phyloP scores from a whole-genome alignment of 768 basidiomycete species.

The Pleurotus citrinopileatus region DNA sequence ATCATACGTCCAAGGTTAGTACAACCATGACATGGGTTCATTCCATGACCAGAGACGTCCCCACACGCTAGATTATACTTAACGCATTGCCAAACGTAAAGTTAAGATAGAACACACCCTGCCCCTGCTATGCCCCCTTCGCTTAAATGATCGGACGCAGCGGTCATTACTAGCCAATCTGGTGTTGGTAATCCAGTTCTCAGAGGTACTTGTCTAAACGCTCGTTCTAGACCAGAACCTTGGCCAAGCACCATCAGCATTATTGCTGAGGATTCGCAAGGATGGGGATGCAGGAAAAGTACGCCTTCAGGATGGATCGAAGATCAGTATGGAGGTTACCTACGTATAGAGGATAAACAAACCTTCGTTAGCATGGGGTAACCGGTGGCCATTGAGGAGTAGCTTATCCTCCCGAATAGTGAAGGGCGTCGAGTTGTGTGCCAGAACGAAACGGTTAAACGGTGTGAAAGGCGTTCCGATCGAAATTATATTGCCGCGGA shows the following conservation, averaged over 20 bases:
- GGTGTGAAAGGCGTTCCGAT: slow-evolving; percentile 42
- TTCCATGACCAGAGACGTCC: slow-evolving; percentile 41
- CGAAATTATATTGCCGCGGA: slow-evolving; percentile 55
- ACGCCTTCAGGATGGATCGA: slow-evolving; percentile 41
- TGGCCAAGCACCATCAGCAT: slow-evolving; percentile 63
- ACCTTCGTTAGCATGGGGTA: slow-evolving; percentile 31
- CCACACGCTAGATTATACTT: slow-evolving; percentile 31
- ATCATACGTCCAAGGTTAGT: slow-evolving; percentile 17
- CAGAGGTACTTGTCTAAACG: slow-evolving; percentile 73
- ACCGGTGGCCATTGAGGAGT: slow-evolving; percentile 21
- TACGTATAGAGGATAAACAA: background rate
- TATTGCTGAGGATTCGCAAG: slow-evolving; percentile 25
- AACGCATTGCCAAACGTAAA: too few relatives aligned
- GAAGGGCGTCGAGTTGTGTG: slow-evolving; percentile 29
- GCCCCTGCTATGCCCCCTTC: slow-evolving; percentile 75
- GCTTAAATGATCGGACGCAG: slow-evolving; percentile 51
- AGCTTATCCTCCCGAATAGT: slow-evolving; percentile 22
- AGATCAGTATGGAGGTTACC: too few relatives aligned
- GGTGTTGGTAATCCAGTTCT: slow-evolving; percentile 77
- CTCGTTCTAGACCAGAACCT: slow-evolving; percentile 59
- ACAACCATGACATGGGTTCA: slow-evolving; percentile 47
- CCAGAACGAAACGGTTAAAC: slow-evolving; percentile 31
- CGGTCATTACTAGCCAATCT: slow-evolving; percentile 71
- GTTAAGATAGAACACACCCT: slow-evolving; percentile 49
- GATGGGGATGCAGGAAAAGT: slow-evolving; percentile 70